Base-by-base conservation (phyloP, 1,284 basidiomycete genomes). In the Lentinula novae-zelandiae region DNA sequence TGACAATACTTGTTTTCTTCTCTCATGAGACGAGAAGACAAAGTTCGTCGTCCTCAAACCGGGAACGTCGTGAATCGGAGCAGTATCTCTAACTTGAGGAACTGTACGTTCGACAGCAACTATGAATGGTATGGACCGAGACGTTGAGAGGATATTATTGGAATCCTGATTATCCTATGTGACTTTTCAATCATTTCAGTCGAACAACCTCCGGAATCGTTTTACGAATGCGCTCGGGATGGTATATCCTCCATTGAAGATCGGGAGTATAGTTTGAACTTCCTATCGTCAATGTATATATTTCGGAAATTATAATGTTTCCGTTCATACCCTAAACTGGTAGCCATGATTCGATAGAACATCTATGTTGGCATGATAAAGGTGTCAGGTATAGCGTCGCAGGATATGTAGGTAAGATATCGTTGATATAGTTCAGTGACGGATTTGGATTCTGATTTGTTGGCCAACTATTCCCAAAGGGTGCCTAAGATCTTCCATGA, bases 401-500 rank as follows among this genome's bases (percentile, higher is more conserved):
- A 27, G 27, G 27, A 27, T 27, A 27, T 5, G 38, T 39, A 39
- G 38, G 13, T 39, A 3, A 13, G 38, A 39, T 39, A 39, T 39
- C 4, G 12, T 39, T 5, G 10, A 13, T 39, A 39, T 39, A 39
- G 13, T 13, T 31, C 20, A 56, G 7, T 58, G 57, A 12, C 39
- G 57, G 38, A 60, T 55, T 7, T 50, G 17, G n/a, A 55, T 34
- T 40, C 44, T 40, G 13, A 55, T 60, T 17, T 55, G 42, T 38
- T 56, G 59, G 15, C 59, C 53, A n/a, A 49, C 27, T 20, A 60
- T 48, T 31, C 53, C 53, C 36, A 51, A 17, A 34, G 59, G 53
- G 44, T 60, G 59, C 3, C 52, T 46, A 17, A 49, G 34, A 55
- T 62, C 57, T n/a, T 62, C 39, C 22, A 51, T 44, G 10, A 31